Evolutionary conservation across 2,329 filamentous ascomycete species (phyloP).

Genomic region (Colletotrichum sp.): DNA sequence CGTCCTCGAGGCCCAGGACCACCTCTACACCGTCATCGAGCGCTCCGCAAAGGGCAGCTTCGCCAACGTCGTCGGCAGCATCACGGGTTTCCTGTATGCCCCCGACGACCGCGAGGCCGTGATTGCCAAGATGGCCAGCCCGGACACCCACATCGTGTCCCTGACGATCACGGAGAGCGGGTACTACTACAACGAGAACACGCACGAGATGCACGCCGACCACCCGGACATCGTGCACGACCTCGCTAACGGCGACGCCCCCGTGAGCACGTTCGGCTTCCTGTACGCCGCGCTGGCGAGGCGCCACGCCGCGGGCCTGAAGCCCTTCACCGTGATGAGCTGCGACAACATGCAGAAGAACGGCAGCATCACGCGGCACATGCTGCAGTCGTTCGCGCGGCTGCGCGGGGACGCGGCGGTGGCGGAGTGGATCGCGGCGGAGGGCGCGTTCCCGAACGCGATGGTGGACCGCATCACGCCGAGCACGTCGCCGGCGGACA

Average conservation of each 20-base stretch:
- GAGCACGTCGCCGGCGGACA: constrained; percentile 51
- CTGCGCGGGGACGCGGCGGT: constrained; percentile 47
- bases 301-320: constrained; percentile 49
- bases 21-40: constrained; percentile 59
- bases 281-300: constrained; percentile 54
- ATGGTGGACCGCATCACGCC: constrained; percentile 63
- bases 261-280: constrained; percentile 56
- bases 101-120: constrained; percentile 56
- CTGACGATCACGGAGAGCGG: constrained; percentile 61
- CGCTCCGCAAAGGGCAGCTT: constrained; percentile 55
- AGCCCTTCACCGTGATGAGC: constrained; percentile 59
- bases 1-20: constrained; percentile 50
- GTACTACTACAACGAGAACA: constrained; percentile 64
- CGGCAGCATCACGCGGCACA: constrained; percentile 55
- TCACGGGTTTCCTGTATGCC: constrained; percentile 57
- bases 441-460: constrained; percentile 57
- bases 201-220: constrained; percentile 53
- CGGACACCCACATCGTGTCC: constrained; percentile 58
- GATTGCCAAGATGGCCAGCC: constrained; percentile 59
- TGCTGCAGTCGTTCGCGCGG: constrained; percentile 55
- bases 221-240: constrained; percentile 56
- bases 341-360: constrained; percentile 65
- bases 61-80: constrained; percentile 54
- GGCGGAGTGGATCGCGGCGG: constrained; percentile 51
- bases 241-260: constrained; percentile 45